Conservation (phyloP, 768 basidiomycete genomes). For the Baorangia bicolor region DNA sequence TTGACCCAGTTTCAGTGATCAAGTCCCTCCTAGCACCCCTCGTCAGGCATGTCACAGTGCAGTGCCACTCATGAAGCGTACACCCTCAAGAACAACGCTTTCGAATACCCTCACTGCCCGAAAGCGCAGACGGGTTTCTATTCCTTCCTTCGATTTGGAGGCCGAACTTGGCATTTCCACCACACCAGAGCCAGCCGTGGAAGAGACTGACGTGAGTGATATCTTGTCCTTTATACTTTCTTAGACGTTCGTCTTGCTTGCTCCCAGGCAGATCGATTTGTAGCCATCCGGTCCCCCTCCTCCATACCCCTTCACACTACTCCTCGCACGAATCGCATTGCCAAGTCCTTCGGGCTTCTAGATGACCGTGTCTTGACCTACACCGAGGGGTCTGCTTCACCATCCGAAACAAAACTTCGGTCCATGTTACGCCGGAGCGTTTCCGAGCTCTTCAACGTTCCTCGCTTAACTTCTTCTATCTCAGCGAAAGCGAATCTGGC, state of each 20-base stretch:
- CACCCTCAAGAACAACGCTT: conserved; percentile 37
- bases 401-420: conserved; percentile 42
- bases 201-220: conserved; percentile 31
- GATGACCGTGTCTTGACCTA: conserved; percentile 57
- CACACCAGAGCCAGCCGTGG: conserved; percentile 17
- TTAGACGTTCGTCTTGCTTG: not conserved
- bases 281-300: conserved; percentile 50
- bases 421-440: conserved; percentile 52
- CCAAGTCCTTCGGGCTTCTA: conserved; percentile 57
- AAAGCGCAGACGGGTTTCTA: conserved; percentile 44
- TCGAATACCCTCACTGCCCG: conserved; percentile 40
- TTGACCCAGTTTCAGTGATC: conserved; percentile 28
- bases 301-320: conserved; percentile 58
- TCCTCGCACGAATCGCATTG: conserved; percentile 66
- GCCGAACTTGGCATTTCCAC: conserved; percentile 30
- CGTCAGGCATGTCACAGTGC: conserved; percentile 24
- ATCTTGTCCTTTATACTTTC: not conserved
- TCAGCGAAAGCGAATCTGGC: conserved; percentile 62
- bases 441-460: conserved; percentile 46
- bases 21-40: conserved; percentile 24
- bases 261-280: conserved; percentile 58
- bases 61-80: conserved; percentile 36
- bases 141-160: conserved; percentile 38
- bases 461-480: conserved; percentile 33
- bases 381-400: conserved; percentile 37